A percentile compares a stretch with the other conserved stretches of the same genome.
Evolutionary conservation across 2,329 filamentous ascomycete genomes (phyloP).

Genomic region (Dendryphion nanum): DNA sequence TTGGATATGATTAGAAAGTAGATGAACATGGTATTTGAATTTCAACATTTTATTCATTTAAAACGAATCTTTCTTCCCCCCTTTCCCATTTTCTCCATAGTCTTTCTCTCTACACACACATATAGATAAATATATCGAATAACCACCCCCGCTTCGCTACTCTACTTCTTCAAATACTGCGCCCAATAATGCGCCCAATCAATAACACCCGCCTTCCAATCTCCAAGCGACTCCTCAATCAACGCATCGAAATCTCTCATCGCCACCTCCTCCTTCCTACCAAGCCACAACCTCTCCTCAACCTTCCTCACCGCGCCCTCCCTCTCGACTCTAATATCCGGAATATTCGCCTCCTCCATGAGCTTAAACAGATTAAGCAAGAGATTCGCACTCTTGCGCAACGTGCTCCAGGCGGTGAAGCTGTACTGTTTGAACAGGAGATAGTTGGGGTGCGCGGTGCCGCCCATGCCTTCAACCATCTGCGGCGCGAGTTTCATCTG

Average conservation of each 20-base stretch:
- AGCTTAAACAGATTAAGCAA: conserved; percentile 94
- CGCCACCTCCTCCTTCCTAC: conserved; percentile 88
- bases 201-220: conserved; percentile 89
- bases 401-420: conserved; percentile 87
- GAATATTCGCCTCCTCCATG: conserved; percentile 97
- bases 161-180: conserved; percentile 73
- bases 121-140: too few relatives aligned
- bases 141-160: too few relatives aligned
- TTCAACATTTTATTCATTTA: too few relatives aligned
- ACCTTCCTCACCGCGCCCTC: conserved; percentile 96
- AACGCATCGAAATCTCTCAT: conserved; percentile 83
- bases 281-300: conserved; percentile 88
- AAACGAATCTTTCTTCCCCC: too few relatives aligned
- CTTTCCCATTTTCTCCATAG: too few relatives aligned
- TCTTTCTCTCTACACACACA: too few relatives aligned
- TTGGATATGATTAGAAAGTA: too few relatives aligned
- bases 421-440: conserved; percentile 91
- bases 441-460: conserved; percentile 76
- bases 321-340: conserved; percentile 86
- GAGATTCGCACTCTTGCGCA: conserved; percentile 85
- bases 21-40: too few relatives aligned
- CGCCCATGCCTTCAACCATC: conserved; percentile 99
- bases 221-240: conserved; percentile 80
- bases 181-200: conserved; percentile 92
- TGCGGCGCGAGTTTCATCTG: conserved; percentile 96